phyloP scores from a whole-genome alignment of 495 filamentous ascomycete species.

The Penicillium turbatum region DNA sequence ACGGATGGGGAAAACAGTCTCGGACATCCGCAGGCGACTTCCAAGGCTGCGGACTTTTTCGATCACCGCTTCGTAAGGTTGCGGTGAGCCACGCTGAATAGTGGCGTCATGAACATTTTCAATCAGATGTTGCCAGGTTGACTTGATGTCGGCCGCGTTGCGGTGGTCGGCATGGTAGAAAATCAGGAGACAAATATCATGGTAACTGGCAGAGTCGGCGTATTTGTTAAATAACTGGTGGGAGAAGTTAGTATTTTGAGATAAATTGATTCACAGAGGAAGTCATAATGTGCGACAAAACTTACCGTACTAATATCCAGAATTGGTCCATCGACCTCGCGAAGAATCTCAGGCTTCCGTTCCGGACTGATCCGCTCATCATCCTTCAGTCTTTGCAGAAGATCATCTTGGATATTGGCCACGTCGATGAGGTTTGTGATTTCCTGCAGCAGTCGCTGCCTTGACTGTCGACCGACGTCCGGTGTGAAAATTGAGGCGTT shows the following conservation, averaged over 20 bases:
- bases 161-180: constrained; percentile 85
- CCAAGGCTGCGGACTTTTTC: constrained; percentile 72
- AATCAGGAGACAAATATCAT: constrained; percentile 87
- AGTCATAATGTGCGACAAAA: constrained; percentile 9
- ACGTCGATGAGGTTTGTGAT: constrained; percentile 85
- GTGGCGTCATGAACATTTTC: constrained; percentile 64
- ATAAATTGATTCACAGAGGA: background rate
- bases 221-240: constrained; percentile 82
- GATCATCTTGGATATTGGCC: constrained; percentile 90
- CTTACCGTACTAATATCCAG: constrained; percentile 68
- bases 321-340: constrained; percentile 68
- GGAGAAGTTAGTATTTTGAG: constrained; percentile 2
- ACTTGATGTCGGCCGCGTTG: constrained; percentile 70
- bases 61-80: constrained; percentile 76
- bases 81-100: constrained; percentile 43
- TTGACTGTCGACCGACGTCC: constrained; percentile 66
- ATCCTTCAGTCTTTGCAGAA: constrained; percentile 71
- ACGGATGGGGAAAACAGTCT: constrained; percentile 70
- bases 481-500: constrained; percentile 74
- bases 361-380: constrained; percentile 63
- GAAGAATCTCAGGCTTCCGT: constrained; percentile 55
- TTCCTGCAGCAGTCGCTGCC: constrained; percentile 74
- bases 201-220: constrained; percentile 82
- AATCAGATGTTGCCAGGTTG: constrained; percentile 82
- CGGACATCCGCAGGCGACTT: constrained; percentile 69